Percentiles rank a stretch among this genome's conserved stretches.
phyloP scores from a whole-genome alignment of 768 basidiomycete genomes.

The Hemileccinum impolitum region DNA sequence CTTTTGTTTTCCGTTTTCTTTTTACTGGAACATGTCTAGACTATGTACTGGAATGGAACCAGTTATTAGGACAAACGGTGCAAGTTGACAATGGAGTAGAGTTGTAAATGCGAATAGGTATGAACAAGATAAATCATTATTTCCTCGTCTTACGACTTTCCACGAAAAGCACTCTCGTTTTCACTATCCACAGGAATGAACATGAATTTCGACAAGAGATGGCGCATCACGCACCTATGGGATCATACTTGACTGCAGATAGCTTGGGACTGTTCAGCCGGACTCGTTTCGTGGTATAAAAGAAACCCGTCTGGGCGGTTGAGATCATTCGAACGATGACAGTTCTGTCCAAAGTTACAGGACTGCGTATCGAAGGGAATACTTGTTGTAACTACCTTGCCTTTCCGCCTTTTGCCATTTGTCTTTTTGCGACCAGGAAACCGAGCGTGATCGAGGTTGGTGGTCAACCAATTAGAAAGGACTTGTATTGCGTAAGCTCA shows the following conservation, averaged over 20 bases:
- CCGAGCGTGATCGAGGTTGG: neutral
- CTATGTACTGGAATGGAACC: no score
- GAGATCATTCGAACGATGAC: constrained; percentile 86
- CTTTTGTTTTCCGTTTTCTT: no score
- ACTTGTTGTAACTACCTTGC: constrained; percentile 41
- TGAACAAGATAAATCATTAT: constrained; percentile 12
- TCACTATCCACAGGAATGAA: constrained; percentile 42
- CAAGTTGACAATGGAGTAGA: no score
- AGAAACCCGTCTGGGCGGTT: constrained; percentile 88
- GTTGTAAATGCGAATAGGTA: no score
- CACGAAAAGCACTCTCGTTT: constrained; percentile 70
- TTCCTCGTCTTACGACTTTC: constrained; percentile 77
- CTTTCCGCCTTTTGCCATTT: constrained; percentile 62
- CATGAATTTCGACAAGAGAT: neutral
- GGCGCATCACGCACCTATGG: constrained; percentile 54
- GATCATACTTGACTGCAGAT: constrained; percentile 91
- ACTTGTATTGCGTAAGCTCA: constrained; percentile 10
- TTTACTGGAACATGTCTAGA: no score
- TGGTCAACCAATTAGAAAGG: constrained; percentile 5
- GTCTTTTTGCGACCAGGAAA: neutral
- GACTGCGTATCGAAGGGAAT: neutral
- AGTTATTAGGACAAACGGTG: no score
- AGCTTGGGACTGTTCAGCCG: constrained; percentile 68
- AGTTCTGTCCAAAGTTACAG: constrained; percentile 46
- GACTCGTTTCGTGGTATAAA: constrained; percentile 80